phyloP scores from a whole-genome alignment of 202 grass and related monocot species.

The Setaria viridis region DNA sequence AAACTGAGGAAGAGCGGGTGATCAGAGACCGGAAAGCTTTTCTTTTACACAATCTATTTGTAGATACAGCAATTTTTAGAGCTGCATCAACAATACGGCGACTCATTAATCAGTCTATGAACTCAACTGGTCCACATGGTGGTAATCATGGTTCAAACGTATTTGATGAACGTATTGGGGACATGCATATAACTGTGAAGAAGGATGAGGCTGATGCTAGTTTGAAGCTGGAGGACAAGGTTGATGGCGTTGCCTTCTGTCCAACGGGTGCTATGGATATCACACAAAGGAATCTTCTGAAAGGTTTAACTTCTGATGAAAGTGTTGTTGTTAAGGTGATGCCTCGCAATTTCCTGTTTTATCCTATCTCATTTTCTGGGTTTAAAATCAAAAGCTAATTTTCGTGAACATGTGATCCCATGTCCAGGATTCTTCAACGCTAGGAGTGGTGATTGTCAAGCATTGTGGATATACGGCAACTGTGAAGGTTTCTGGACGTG shows the following conservation, averaged over 20 bases:
- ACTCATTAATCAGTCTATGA: conserved; percentile 42
- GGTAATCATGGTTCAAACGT: conserved; percentile 48
- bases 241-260: conserved; percentile 69
- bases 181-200: conserved; percentile 77
- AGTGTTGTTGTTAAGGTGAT: conserved; percentile 78
- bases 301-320: conserved; percentile 97
- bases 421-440: conserved; percentile 70
- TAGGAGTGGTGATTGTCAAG: conserved; percentile 93
- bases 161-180: conserved; percentile 74
- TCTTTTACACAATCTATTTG: conserved; percentile 88
- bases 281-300: conserved; percentile 89
- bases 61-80: conserved; percentile 91
- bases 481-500: conserved; percentile 69
- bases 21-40: conserved; percentile 96
- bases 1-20: conserved; percentile 91
- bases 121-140: conserved; percentile 34
- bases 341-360: conserved; percentile 29
- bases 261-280: conserved; percentile 57
- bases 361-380: conserved; percentile 2
- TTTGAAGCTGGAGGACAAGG: conserved; percentile 72
- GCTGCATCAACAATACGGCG: conserved; percentile 62
- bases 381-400: conserved; percentile 23
- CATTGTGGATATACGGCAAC: conserved; percentile 93
- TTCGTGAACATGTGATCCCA: conserved; percentile 35
- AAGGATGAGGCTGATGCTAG: conserved; percentile 76